Percentiles rank a stretch among this genome's conserved stretches.
These are phyloP conservation scores for Desmodesmus armatus DNA, from an alignment of 139 green algal species.

Conservation along the genomic window DNA sequence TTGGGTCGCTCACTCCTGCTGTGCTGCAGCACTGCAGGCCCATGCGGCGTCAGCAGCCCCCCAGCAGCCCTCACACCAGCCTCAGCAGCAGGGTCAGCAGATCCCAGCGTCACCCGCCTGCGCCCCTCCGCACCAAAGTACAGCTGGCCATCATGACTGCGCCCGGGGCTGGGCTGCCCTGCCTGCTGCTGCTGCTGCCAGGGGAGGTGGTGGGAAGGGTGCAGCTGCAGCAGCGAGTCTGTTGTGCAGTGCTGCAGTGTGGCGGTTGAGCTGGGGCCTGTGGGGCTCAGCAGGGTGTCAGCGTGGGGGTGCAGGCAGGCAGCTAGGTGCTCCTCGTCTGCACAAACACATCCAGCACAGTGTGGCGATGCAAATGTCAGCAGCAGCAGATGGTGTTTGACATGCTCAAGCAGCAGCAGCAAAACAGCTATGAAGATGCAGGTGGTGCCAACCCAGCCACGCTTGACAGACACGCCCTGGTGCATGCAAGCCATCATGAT, in stretches of 20 bases:
- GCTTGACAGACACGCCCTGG: not conserved
- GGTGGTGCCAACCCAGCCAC: not conserved
- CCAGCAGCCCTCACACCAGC: not conserved
- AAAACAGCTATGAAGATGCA: not conserved
- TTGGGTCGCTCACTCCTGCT: not conserved
- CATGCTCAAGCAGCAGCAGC: not conserved
- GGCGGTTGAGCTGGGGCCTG: not conserved
- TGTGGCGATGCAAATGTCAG: not conserved
- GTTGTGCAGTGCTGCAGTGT: not conserved
- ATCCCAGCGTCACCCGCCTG: not conserved
- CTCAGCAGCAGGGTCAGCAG: not conserved
- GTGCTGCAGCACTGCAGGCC: not conserved
- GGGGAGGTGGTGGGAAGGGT: not conserved
- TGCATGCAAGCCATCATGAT: not conserved
- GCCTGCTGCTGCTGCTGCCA: conserved; percentile 8
- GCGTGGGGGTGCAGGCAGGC: conserved; percentile 32
- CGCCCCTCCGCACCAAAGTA: too few relatives aligned
- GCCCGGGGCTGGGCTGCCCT: not conserved
- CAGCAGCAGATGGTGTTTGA: not conserved
- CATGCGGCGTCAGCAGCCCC: not conserved
- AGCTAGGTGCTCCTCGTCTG: conserved; percentile 49
- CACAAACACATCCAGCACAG: not conserved
- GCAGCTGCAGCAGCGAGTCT: not conserved
- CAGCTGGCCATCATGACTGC: too few relatives aligned
- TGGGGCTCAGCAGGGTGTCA: too few relatives aligned